Evolutionary conservation across 202 grass and related monocot genomes (phyloP).

Genomic region (Alloteropsis angusta): DNA sequence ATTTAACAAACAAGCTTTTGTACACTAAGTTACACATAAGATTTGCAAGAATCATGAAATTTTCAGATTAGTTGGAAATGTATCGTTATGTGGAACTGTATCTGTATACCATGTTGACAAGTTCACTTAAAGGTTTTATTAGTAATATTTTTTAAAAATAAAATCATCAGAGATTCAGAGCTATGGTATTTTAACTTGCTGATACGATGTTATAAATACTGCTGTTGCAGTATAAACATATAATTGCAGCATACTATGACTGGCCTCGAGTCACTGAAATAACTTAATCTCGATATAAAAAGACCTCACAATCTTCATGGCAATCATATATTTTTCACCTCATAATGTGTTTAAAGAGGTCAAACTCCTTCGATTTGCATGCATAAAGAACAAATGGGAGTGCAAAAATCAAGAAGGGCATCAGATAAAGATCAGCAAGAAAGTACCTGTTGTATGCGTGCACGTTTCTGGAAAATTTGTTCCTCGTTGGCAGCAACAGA

Average conservation of each 20-base stretch:
- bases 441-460: constrained; percentile 92
- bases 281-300: constrained; percentile 1
- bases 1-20: constrained; percentile 5
- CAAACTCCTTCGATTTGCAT: no score
- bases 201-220: not conserved
- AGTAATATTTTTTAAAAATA: not conserved
- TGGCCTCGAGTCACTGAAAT: not conserved
- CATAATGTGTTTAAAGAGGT: constrained; percentile 6
- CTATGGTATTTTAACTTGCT: constrained; percentile 7
- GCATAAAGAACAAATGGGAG: not conserved
- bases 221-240: constrained; percentile 11
- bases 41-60: not conserved
- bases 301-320: not conserved
- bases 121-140: not conserved
- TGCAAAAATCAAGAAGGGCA: constrained; percentile 18
- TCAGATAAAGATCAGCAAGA: not conserved
- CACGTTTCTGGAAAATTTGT: constrained; percentile 93
- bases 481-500: constrained; percentile 80
- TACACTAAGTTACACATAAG: constrained; percentile 5
- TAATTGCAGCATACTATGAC: not conserved
- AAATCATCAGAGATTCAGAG: no score
- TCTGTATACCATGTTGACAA: not conserved
- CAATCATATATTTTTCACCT: constrained; percentile 8
- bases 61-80: constrained; percentile 7
- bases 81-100: not conserved